phyloP scores from a whole-genome alignment of 2,329 filamentous ascomycete genomes.

The Ophiosphaerella narmari region DNA sequence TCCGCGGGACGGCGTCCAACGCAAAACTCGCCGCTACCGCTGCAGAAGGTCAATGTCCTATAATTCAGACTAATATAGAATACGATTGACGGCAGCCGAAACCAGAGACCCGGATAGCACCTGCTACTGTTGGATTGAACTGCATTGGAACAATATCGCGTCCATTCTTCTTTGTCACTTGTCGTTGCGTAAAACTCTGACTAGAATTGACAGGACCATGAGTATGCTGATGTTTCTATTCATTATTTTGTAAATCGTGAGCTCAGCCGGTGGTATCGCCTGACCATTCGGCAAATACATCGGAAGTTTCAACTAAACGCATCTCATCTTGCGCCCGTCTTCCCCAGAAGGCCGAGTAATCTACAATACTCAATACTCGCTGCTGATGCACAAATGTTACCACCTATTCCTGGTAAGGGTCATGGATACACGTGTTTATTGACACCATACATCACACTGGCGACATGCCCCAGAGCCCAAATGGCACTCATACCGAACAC shows the following conservation, averaged over 20 bases:
- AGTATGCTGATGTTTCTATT: no score
- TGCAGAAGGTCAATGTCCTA: neutral
- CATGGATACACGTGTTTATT: slow-evolving; percentile 16
- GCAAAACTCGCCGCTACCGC: neutral
- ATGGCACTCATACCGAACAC: slow-evolving; percentile 1
- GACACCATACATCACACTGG: slow-evolving; percentile 1
- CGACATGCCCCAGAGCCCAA: slow-evolving; percentile 1
- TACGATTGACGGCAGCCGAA: slow-evolving; percentile 5
- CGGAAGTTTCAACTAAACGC: slow-evolving; percentile 34
- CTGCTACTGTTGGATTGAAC: neutral
- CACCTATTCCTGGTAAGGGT: slow-evolving; percentile 15
- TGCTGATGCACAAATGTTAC: slow-evolving; percentile 17
- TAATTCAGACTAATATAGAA: slow-evolving; percentile 10
- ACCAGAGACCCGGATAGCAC: neutral
- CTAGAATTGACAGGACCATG: neutral
- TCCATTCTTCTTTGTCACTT: neutral
- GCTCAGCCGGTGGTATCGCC: neutral
- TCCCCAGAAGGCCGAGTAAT: slow-evolving; percentile 13
- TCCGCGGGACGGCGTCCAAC: neutral
- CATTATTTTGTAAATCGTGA: neutral
- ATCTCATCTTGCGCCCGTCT: slow-evolving; percentile 17
- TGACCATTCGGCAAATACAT: slow-evolving; percentile 10
- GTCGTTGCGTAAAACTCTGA: neutral
- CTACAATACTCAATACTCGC: slow-evolving; percentile 16
- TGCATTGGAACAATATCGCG: neutral